Percentiles rank a stretch among this genome's conserved stretches.
Evolutionary conservation across 2,329 filamentous ascomycete genomes (phyloP).

Genomic region (Paecilomyces fulvus): DNA sequence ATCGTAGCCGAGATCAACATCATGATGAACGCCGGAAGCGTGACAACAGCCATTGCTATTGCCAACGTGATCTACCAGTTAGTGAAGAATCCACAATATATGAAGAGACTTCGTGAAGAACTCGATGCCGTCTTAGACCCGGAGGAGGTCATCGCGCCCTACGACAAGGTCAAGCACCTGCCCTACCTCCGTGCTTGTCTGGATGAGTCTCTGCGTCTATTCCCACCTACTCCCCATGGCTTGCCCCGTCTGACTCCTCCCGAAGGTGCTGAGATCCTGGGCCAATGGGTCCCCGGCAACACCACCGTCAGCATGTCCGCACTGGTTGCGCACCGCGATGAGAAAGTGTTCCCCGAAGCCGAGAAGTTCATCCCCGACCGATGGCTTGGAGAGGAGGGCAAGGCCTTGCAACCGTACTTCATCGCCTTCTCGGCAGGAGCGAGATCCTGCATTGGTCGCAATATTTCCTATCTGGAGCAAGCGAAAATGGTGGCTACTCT

Average conservation of each 20-base stretch:
- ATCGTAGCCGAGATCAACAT: constrained; percentile 44
- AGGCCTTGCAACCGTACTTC: constrained; percentile 28
- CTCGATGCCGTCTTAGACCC: constrained; percentile 34
- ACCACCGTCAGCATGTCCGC: constrained; percentile 36
- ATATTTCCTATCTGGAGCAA: constrained; percentile 38
- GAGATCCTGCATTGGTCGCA: constrained; percentile 29
- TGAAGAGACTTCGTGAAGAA: constrained; percentile 35
- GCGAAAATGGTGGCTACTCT: constrained; percentile 36
- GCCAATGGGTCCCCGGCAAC: constrained; percentile 22
- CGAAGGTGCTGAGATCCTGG: constrained; percentile 33
- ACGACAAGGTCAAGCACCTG: constrained; percentile 44
- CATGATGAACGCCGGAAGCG: constrained; percentile 39
- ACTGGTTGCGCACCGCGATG: constrained; percentile 29
- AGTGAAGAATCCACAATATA: constrained; percentile 35
- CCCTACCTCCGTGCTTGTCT: constrained; percentile 46
- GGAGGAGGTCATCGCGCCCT: constrained; percentile 36
- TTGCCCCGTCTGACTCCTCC: constrained; percentile 39
- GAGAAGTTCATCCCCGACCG: constrained; percentile 30
- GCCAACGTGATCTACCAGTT: constrained; percentile 44
- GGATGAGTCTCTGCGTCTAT: constrained; percentile 43
- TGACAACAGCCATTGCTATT: constrained; percentile 45
- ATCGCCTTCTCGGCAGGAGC: constrained; percentile 31
- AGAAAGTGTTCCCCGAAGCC: constrained; percentile 24
- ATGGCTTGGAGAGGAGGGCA: constrained; percentile 31
- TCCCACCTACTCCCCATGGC: constrained; percentile 36